Evolutionary conservation across 2,329 filamentous ascomycete genomes (phyloP).

Genomic region (Malbranchea cinnamomea): DNA sequence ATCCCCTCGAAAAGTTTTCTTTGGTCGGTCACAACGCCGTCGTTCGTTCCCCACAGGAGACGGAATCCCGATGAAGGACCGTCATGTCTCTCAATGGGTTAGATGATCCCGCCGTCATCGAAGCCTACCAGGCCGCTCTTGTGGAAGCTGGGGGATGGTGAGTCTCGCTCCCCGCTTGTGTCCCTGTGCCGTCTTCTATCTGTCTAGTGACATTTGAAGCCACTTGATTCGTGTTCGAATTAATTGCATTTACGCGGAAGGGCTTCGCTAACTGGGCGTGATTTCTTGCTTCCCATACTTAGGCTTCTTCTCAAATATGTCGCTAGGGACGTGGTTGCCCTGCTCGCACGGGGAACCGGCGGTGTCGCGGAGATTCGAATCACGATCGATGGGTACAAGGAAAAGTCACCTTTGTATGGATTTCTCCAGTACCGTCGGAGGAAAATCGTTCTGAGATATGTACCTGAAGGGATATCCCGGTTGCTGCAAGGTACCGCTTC

Average conservation of each 20-base stretch:
- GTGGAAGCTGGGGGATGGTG: slow-evolving; percentile 90
- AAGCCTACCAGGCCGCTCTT: slow-evolving; percentile 67
- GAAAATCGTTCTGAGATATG: slow-evolving; percentile 83
- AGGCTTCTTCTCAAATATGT: slow-evolving; percentile 94
- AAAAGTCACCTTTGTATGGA: slow-evolving; percentile 79
- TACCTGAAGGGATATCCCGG: slow-evolving; percentile 80
- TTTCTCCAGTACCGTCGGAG: slow-evolving; percentile 79
- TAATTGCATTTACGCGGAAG: too few relatives aligned
- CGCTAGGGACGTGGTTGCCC: slow-evolving; percentile 71
- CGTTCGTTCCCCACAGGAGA: too few relatives aligned
- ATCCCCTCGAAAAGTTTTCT: too few relatives aligned
- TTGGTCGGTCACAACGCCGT: too few relatives aligned
- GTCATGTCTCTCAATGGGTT: slow-evolving; percentile 91
- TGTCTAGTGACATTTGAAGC: slow-evolving; percentile 6
- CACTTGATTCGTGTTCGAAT: slow-evolving; percentile 1
- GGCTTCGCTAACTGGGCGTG: slow-evolving; percentile 9
- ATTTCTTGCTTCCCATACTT: slow-evolving; percentile 10
- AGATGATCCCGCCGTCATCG: slow-evolving; percentile 63
- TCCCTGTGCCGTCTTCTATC: slow-evolving; percentile 7
- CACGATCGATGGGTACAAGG: slow-evolving; percentile 62
- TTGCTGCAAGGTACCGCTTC: slow-evolving; percentile 66
- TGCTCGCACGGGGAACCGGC: slow-evolving; percentile 61
- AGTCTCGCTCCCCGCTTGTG: slow-evolving; percentile 22
- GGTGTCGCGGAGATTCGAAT: slow-evolving; percentile 74
- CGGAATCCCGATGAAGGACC: slow-evolving; percentile 12